A percentile compares a stretch with the other conserved stretches of the same genome.
Conservation (phyloP, 257 asterid genomes). For the Solanum sparsipilum region DNA sequence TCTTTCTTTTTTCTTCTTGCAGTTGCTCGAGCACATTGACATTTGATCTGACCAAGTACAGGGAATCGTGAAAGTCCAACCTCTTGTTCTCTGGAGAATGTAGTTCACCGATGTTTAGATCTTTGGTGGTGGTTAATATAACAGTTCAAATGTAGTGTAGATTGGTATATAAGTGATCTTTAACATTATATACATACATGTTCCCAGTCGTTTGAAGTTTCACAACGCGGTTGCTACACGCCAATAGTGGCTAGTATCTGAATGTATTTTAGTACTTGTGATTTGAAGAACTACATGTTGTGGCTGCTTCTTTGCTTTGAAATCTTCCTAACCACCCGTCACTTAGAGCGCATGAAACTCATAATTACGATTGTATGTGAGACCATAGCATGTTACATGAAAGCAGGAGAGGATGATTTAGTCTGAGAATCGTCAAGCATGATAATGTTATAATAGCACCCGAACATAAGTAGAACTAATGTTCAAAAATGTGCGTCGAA, state of each 20-base stretch:
- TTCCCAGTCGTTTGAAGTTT: neutral
- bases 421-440: neutral
- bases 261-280: neutral
- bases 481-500: neutral
- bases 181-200: neutral
- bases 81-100: neutral
- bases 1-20: neutral
- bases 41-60: slow-evolving; percentile 66
- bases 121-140: neutral
- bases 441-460: neutral
- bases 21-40: slow-evolving; percentile 90
- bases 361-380: neutral
- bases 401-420: neutral
- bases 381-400: neutral
- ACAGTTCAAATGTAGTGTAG: neutral
- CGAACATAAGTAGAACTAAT: neutral
- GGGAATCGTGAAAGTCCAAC: slow-evolving; percentile 30
- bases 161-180: neutral
- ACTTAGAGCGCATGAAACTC: neutral
- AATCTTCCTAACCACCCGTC: neutral
- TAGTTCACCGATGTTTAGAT: neutral
- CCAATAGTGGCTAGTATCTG: neutral
- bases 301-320: neutral
- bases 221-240: neutral
- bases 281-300: neutral